Conservation (phyloP, 2,329 filamentous ascomycete species). For the Alternaria conjuncta region DNA sequence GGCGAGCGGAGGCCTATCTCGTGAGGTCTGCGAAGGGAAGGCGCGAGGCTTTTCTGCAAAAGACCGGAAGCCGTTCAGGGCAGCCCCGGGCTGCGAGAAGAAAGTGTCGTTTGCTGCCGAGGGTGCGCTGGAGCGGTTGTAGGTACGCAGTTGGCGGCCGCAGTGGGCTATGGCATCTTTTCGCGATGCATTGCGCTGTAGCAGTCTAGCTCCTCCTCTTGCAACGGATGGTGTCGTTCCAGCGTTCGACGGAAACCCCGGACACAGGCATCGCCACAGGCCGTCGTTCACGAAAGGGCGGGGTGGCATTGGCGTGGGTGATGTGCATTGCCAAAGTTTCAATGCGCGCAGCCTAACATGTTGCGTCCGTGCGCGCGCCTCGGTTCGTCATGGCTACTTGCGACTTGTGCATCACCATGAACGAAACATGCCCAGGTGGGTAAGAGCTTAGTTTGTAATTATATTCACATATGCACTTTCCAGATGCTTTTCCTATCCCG, state of each 20-base stretch:
- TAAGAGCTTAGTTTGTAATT: background rate
- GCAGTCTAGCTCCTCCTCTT: background rate
- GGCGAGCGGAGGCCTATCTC: slow-evolving; percentile 23
- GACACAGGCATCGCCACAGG: slow-evolving; percentile 46
- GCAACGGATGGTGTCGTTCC: background rate
- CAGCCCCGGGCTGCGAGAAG: slow-evolving; percentile 2
- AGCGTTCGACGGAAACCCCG: slow-evolving; percentile 25
- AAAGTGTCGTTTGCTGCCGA: slow-evolving; percentile 6
- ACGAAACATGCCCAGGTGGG: background rate
- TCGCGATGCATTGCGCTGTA: background rate
- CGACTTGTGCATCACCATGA: background rate
- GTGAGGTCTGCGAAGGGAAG: background rate
- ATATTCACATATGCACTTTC: background rate
- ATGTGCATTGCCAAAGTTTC: slow-evolving; percentile 6
- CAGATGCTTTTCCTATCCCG: background rate
- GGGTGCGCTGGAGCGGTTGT: slow-evolving; percentile 13
- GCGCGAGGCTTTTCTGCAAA: slow-evolving; percentile 5
- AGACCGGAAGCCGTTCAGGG: slow-evolving; percentile 5
- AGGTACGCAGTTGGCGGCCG: slow-evolving; percentile 18
- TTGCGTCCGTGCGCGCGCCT: slow-evolving; percentile 1
- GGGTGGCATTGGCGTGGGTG: slow-evolving; percentile 34
- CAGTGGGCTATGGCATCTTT: background rate
- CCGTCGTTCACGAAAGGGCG: slow-evolving; percentile 43
- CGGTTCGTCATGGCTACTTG: background rate
- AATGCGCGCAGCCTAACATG: slow-evolving; percentile 1